Evolutionary conservation across 2,329 filamentous ascomycete genomes (phyloP).

Genomic region (Fusarium citri): DNA sequence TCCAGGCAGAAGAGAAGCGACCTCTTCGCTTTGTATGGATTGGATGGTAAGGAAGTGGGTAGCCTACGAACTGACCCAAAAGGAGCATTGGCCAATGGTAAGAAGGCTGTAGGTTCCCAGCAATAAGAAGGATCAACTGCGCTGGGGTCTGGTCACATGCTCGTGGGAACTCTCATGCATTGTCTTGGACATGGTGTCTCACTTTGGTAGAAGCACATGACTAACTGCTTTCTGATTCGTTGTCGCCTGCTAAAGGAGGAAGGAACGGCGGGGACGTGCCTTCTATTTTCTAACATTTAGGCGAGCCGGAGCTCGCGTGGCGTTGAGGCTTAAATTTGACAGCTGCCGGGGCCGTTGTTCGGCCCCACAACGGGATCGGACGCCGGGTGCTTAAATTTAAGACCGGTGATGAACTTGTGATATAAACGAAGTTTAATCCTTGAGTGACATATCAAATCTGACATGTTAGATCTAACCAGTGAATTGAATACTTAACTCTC

Average conservation of each 20-base stretch:
- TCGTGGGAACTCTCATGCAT: neutral
- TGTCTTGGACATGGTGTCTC: neutral
- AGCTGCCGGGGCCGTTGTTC: conserved; percentile 7
- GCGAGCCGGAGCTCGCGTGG: conserved; percentile 1
- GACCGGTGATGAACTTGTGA: neutral
- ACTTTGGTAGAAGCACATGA: conserved; percentile 16
- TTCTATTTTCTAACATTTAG: conserved; percentile 10
- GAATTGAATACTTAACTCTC: neutral
- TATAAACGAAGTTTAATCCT: neutral
- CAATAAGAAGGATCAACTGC: neutral
- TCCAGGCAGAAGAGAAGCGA: too few species aligned
- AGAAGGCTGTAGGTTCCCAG: neutral
- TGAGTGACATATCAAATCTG: neutral
- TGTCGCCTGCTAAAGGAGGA: conserved; percentile 2
- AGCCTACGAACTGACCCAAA: neutral
- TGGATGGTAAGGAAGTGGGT: neutral
- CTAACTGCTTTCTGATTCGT: conserved; percentile 8
- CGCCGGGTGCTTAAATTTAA: conserved; percentile 11
- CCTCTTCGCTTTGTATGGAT: too few species aligned
- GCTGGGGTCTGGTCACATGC: neutral
- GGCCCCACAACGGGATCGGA: conserved; percentile 24
- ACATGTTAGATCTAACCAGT: neutral
- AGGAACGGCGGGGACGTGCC: conserved; percentile 16
- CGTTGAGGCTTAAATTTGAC: conserved; percentile 19
- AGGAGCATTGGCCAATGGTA: neutral